Base-by-base conservation (phyloP, 2,329 filamentous ascomycete genomes). In the Aspergillus terreus region DNA sequence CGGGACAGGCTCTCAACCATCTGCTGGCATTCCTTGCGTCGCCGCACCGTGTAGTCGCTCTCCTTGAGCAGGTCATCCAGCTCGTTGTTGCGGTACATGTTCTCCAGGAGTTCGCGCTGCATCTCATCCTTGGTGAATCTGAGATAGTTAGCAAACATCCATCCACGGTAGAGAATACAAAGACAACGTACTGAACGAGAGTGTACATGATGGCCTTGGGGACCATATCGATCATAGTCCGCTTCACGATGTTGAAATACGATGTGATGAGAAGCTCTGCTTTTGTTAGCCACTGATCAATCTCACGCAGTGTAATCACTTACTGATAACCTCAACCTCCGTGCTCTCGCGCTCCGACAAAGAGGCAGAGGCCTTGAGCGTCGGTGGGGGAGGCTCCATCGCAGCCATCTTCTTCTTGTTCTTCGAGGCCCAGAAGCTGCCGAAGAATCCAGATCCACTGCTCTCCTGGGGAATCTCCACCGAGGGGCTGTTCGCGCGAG, bases 401-500 rank as follows among this genome's bases (percentile, higher is more conserved):
- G 92, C 92, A n/a, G 94, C 94, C 76, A 95, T 95, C 86, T 96
- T 97, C 86, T 99, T 99, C 85, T 97, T 99, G 78, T 97, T 99
- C 83, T 97, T 99, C 68, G 90, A 92, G 10, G 94, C 90, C 69
- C 96, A 99, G 82, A 99, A 99, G 66, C 90, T 95, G 62, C 94
- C 94, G 64, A 99, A 99, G 82, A 99, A 99, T 35, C 92, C 91
- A 54, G 81, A 78, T n/a, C 58, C 54, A 67, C 89, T 73, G 25
- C 73, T 75, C 33, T 76, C 74, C 41, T 84, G 76, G 46, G 74
- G 68, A 19, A 52, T 33, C 49, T 85, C 84, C 45, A 90, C 76
- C 36, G 86, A 87, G 6, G 90, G 94, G 67, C 86, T 95, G 50
- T 82, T 82, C 41, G 88, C 84, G 57, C 91, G 85, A 47, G 79